These are phyloP conservation scores for Fusarium sacchari DNA, from an alignment of 2,329 filamentous ascomycete species.

Conservation along the genomic window DNA sequence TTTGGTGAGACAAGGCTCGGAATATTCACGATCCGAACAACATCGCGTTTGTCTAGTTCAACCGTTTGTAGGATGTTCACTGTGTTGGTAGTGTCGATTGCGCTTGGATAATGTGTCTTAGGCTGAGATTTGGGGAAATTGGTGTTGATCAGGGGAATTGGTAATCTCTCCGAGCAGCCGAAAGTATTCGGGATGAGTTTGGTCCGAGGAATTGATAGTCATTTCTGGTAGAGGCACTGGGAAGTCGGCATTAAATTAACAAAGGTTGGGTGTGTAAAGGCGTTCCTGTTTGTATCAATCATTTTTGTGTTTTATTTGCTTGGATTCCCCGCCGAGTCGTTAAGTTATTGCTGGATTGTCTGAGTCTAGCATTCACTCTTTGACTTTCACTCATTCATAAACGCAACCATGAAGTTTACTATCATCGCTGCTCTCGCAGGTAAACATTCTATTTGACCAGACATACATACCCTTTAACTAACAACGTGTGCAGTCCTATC, in stretches of 20 bases:
- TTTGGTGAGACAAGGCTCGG: conserved; percentile 15
- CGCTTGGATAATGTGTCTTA: not conserved
- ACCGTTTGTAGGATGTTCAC: not conserved
- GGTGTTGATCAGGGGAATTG: not conserved
- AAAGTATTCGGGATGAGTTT: not conserved
- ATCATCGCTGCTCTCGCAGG: conserved; percentile 10
- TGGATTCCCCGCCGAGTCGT: not conserved
- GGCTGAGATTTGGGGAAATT: not conserved
- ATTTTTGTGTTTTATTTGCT: not conserved
- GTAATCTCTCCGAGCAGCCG: not conserved
- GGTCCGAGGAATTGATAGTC: not conserved
- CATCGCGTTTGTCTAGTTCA: not conserved
- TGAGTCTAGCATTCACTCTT: not conserved
- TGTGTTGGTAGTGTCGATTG: not conserved
- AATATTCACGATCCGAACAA: not conserved
- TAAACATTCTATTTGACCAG: not conserved
- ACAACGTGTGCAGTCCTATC: conserved; percentile 13
- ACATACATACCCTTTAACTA: not conserved
- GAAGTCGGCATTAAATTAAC: not conserved
- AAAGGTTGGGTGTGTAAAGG: not conserved
- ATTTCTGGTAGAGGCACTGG: not conserved
- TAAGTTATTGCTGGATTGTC: not conserved
- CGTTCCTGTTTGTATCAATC: not conserved
- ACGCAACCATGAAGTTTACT: conserved; percentile 30
- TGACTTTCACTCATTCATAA: conserved; percentile 11